A percentile compares a stretch with the other conserved stretches of the same genome.
Evolutionary conservation across 1,139 yeast genomes (phyloP).

Genomic region (Torulaspora pretoriensis): DNA sequence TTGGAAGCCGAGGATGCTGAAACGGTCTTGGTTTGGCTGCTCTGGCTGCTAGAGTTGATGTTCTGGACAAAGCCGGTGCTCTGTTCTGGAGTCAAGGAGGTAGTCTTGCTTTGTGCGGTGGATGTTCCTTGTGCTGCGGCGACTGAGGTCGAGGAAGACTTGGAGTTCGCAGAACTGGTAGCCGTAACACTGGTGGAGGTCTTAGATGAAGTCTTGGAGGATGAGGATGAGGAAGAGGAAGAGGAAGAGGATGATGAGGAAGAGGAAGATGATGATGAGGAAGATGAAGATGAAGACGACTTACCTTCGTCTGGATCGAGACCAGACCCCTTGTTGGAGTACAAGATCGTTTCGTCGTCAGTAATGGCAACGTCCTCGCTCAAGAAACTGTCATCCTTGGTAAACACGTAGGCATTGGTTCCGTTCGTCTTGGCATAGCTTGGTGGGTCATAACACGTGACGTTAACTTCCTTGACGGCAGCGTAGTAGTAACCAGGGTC

Average conservation of each 20-base stretch:
- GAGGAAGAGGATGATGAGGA: constrained; percentile 6
- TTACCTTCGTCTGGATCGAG: constrained; percentile 47
- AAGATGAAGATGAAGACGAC: constrained; percentile 19
- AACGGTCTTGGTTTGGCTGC: constrained; percentile 2
- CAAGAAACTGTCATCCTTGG: constrained; percentile 44
- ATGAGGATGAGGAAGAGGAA: constrained; percentile 23
- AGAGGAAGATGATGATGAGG: constrained; percentile 17
- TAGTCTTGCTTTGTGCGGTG: constrained; percentile 5
- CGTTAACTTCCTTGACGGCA: constrained; percentile 52
- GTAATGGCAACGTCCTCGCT: constrained; percentile 52
- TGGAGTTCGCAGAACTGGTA: constrained; percentile 1
- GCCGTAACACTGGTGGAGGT: constrained; percentile 8
- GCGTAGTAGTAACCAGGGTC: constrained; percentile 77
- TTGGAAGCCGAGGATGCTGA: constrained; percentile 8
- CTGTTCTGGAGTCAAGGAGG: constrained; percentile 15
- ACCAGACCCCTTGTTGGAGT: constrained; percentile 60
- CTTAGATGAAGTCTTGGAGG: constrained; percentile 8
- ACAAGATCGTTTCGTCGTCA: constrained; percentile 56
- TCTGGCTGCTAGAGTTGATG: constrained; percentile 13
- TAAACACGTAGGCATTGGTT: constrained; percentile 55
- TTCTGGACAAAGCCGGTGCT: constrained; percentile 23
- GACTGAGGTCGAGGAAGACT: background rate
- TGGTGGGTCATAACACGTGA: constrained; percentile 72
- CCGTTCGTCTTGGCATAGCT: constrained; percentile 45
- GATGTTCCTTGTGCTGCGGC: constrained; percentile 1